Evolutionary conservation across 257 asterid species (phyloP), one percentile per base, ranked within the genome.

Genomic region (Petunia secreta): DNA sequence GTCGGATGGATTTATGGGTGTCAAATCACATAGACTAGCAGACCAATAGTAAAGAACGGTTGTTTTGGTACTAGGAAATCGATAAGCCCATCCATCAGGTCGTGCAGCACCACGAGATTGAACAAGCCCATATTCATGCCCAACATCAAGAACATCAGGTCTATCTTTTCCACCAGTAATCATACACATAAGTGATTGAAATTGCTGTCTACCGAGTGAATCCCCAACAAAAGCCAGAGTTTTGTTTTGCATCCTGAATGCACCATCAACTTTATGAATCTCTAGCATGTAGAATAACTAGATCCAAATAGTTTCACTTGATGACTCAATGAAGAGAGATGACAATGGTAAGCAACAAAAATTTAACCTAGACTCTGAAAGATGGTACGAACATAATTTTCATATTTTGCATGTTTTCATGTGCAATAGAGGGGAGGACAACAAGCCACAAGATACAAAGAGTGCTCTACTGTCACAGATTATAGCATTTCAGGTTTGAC

Each of bases 121-220:
- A 36, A 93, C 91, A 53, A 93, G 98, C 67, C 99, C 97, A 34
- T 88, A 95, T 78, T 93, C 94, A 4, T 60, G 78, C 14, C 98
- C 98, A 54, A 93, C 98, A 11, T 93, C 87, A 3, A 84, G 93
- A 55, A 93, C 96, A 73, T 92, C 94, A 2, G 91, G 86, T 66
- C 90, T 89, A 80, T 95, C 92, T 81, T 93, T 88, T 6, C 98
- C 98, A 73, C 91, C 93, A 8, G 96, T 90, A 73, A 89, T 84
- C 98, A 95, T 93, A 90, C 99, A 95, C 99, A 95, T 92, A 63
- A 94, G 84, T 63, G 98, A 94, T 65, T 94, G 98, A 86, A 94
- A 94, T 84, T 94, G 98, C 87, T 94, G 97, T 77, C 99, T 88
- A 55, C 99, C 99, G 41, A 93, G 87, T 25, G 99, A 95, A 86